Conservation (phyloP, 2,329 filamentous ascomycete genomes). For the Juglanconis sp. region DNA sequence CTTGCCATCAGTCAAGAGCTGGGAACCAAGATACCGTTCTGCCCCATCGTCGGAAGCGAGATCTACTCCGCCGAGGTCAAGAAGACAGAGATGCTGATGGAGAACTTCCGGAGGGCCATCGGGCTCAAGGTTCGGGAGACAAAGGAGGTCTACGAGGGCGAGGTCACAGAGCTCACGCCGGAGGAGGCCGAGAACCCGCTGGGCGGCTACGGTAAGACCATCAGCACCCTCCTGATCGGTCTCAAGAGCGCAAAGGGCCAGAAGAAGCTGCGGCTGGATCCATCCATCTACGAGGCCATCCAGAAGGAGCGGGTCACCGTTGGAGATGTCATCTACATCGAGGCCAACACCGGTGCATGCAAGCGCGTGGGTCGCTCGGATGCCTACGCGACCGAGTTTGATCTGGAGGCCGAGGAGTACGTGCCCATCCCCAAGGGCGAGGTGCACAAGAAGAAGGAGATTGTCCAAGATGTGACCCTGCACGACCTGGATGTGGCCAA, state of each 20-base stretch:
- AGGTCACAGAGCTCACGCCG: slow-evolving; percentile 94
- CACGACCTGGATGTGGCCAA: slow-evolving; percentile 97
- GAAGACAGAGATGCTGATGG: slow-evolving; percentile 99
- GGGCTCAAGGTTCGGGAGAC: slow-evolving; percentile 96
- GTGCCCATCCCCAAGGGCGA: slow-evolving; percentile 98
- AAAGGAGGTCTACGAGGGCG: slow-evolving; percentile 98
- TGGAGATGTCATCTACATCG: slow-evolving; percentile 98
- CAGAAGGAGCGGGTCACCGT: slow-evolving; percentile 96
- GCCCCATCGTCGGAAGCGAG: slow-evolving; percentile 96
- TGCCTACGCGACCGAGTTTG: slow-evolving; percentile 96
- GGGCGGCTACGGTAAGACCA: slow-evolving; percentile 94
- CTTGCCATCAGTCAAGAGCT: slow-evolving; percentile 95
- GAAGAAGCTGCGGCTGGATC: slow-evolving; percentile 95
- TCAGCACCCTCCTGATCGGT: slow-evolving; percentile 90
- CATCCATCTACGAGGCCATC: slow-evolving; percentile 98
- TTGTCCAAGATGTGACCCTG: slow-evolving; percentile 95
- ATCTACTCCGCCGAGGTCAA: slow-evolving; percentile 98
- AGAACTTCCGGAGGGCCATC: slow-evolving; percentile 96
- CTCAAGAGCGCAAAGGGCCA: slow-evolving; percentile 94
- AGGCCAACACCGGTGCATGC: slow-evolving; percentile 97
- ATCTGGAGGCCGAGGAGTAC: slow-evolving; percentile 97
- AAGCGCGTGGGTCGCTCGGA: slow-evolving; percentile 95
- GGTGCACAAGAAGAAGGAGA: slow-evolving; percentile 99
- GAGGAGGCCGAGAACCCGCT: slow-evolving; percentile 98
- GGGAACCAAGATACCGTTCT: slow-evolving; percentile 97